Base-by-base conservation (phyloP, 164 flowering plant genomes). In the Aristolochia fimbriata region DNA sequence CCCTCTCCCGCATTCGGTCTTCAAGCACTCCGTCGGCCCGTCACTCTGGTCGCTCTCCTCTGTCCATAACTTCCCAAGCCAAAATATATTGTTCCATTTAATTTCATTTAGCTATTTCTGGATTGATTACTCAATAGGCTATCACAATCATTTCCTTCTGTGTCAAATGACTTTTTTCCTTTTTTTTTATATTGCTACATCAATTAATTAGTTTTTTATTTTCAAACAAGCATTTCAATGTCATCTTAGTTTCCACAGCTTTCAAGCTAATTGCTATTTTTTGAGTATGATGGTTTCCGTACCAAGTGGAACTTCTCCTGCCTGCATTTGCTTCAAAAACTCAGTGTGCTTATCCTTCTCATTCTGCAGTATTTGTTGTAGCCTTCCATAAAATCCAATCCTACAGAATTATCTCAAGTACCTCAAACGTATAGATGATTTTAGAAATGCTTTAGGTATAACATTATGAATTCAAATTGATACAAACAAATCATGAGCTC, bases 361-460 rank as follows among this genome's bases (percentile, higher is more conserved):
- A 60, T 20, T 70, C 71, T 75, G 89, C 74, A 88, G 78, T 62
- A 86, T 71, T 60, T 68, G 80, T 79, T 84, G 93, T 82, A 91
- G 67, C 75, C 78, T 80, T 62, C 76, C 81, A 81, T 67, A 75
- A 45, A 75, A 70, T 57, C 87, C 90, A 70, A 21, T 49, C 24
- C 89, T 81, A 70, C 74, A 72, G 21, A 66, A 57, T 68, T 53
- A 19, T 51, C 50, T 49, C 23, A 68, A 30, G 47, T 55, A 41
- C 43, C 43, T 37, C 43, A 63, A 53, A 54, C 24, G 27, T 17
- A 13, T 12, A 25, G 59, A 15, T 37, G 9, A 3, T 6, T 19
- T 57, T 30, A 37, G 12, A 37, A 3, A 37, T 37, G 43, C 43
- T 37, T 37, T 7, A 3, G 43, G 43, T 37, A 37, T 3, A 37